Evolutionary conservation across 2,329 filamentous ascomycete genomes (phyloP).

Genomic region (Coniella vitis): DNA sequence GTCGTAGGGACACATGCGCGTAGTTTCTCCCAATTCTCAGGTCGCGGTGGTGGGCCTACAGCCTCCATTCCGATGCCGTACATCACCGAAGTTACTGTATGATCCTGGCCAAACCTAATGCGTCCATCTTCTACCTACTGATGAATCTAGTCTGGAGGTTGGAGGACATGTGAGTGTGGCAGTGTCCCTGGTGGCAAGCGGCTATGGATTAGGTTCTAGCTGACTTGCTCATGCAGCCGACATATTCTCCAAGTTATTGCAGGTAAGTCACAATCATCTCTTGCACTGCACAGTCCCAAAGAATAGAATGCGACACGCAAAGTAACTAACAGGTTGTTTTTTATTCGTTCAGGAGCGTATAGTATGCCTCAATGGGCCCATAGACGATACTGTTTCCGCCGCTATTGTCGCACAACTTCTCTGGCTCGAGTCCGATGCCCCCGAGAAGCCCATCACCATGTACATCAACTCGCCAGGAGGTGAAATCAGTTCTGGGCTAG

Average conservation of each 20-base stretch:
- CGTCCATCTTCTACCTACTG: slow-evolving; percentile 19
- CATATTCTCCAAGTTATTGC: slow-evolving; percentile 73
- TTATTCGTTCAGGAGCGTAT: slow-evolving; percentile 66
- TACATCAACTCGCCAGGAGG: slow-evolving; percentile 98
- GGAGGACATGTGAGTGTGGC: slow-evolving; percentile 62
- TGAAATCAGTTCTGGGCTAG: slow-evolving; percentile 77
- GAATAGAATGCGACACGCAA: slow-evolving; percentile 9
- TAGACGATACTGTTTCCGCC: slow-evolving; percentile 87
- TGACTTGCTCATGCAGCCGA: slow-evolving; percentile 50
- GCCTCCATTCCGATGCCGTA: slow-evolving; percentile 51
- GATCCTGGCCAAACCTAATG: slow-evolving; percentile 14
- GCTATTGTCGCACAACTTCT: slow-evolving; percentile 92
- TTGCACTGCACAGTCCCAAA: slow-evolving; percentile 21
- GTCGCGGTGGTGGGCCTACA: slow-evolving; percentile 22
- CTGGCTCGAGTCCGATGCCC: slow-evolving; percentile 95
- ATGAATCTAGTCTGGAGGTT: slow-evolving; percentile 58
- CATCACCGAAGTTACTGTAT: slow-evolving; percentile 49
- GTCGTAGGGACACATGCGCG: slow-evolving; percentile 30
- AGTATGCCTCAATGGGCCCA: slow-evolving; percentile 83
- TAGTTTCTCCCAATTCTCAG: slow-evolving; percentile 36
- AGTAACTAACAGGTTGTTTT: slow-evolving; percentile 13
- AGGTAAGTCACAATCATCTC: slow-evolving; percentile 39
- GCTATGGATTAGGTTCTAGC: slow-evolving; percentile 10
- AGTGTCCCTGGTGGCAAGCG: neutral
- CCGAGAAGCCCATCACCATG: slow-evolving; percentile 89